These are phyloP conservation scores for Sugiyamaella xylanicola DNA, from an alignment of 1,139 yeast genomes.

Conservation along the genomic window DNA sequence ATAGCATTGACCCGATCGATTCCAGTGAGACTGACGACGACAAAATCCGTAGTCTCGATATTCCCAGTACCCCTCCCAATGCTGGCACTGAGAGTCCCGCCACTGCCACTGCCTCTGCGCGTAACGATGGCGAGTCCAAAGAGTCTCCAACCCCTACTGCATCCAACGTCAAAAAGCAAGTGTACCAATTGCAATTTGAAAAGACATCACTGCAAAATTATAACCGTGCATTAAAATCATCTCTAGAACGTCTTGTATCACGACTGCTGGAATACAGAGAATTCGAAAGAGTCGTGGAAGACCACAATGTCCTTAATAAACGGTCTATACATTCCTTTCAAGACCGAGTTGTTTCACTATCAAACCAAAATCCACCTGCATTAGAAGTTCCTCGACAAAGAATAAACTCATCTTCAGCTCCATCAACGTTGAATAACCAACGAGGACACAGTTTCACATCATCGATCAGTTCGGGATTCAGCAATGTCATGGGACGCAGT, in stretches of 20 bases:
- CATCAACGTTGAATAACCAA: neutral
- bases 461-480: slow-evolving; percentile 18
- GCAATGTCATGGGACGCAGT: slow-evolving; percentile 10
- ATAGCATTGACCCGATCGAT: neutral
- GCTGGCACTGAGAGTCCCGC: neutral
- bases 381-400: slow-evolving; percentile 20
- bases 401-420: neutral
- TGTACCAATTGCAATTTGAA: slow-evolving; percentile 36
- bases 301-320: slow-evolving; percentile 30
- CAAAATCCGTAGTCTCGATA: neutral
- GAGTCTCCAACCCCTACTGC: neutral
- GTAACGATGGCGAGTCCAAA: neutral
- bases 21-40: neutral
- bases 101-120: too few species aligned
- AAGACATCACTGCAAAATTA: slow-evolving; percentile 36
- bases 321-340: slow-evolving; percentile 38
- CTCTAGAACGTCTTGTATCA: slow-evolving; percentile 41
- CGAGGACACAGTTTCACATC: slow-evolving; percentile 11
- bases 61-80: neutral
- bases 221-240: slow-evolving; percentile 37
- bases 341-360: slow-evolving; percentile 32
- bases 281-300: slow-evolving; percentile 39
- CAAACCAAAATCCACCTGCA: slow-evolving; percentile 13
- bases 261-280: slow-evolving; percentile 40
- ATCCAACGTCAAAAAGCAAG: slow-evolving; percentile 7